phyloP scores from a whole-genome alignment of 2,329 filamentous ascomycete species.

The Colletotrichum sp. region DNA sequence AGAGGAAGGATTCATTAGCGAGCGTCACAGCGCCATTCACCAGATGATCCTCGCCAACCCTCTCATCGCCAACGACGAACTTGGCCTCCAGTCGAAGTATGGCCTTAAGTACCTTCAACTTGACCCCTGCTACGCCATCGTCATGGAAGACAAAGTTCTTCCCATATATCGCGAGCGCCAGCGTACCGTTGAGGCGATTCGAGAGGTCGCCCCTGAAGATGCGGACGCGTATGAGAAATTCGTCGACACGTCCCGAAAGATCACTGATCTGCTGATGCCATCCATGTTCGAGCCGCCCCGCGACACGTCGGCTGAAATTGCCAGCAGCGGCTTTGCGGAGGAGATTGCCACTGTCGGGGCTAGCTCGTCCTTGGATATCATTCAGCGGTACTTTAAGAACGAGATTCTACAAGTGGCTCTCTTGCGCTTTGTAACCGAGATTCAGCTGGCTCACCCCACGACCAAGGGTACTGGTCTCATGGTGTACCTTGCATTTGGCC shows the following conservation, averaged over 20 bases:
- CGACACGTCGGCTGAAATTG: not conserved
- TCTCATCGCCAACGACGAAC: not conserved
- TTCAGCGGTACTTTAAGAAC: not conserved
- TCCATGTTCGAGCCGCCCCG: not conserved
- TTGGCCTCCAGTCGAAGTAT: not conserved
- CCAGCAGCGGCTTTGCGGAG: not conserved
- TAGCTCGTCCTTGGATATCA: not conserved
- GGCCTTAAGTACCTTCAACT: not conserved
- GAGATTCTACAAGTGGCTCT: not conserved
- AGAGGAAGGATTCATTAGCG: not conserved
- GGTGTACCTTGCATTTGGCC: not conserved
- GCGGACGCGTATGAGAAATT: not conserved
- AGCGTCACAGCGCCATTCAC: not conserved
- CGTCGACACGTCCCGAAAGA: not conserved
- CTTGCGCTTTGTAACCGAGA: not conserved
- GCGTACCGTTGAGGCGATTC: not conserved
- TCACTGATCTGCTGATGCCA: not conserved
- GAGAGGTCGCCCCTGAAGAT: not conserved
- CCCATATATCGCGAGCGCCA: not conserved
- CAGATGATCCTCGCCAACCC: not conserved
- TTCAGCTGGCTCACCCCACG: not conserved
- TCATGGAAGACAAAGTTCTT: not conserved
- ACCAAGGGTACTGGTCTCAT: not conserved
- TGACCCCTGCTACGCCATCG: not conserved
- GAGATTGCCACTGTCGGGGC: not conserved